Evolutionary conservation across 176 grass and related monocot species (phyloP), one percentile per base, ranked within the genome.

Genomic region (Melocanna baccifera): DNA sequence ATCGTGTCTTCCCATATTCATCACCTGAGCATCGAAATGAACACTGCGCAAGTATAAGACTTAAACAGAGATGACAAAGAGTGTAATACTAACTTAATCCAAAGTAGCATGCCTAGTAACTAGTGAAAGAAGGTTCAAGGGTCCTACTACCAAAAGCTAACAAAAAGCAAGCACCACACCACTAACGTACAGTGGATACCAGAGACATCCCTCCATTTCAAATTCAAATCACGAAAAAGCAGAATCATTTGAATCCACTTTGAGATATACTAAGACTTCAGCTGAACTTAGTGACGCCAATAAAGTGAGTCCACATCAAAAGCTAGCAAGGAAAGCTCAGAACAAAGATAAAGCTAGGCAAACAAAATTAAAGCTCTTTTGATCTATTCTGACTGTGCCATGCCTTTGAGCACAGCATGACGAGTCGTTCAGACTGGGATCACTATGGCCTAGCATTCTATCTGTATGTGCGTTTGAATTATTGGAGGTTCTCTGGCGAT

Each of bases 201-300:
- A 50, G 72, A 64, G 78, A 78, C 64, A 86, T 82, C 83, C 78
- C 46, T 59, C 9, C 19, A 83, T 79, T 86, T 82, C 16, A 73
- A 62, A 72, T 67, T 40, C 4, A 13, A 39, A 10, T 51, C 15
- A 56, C 2, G 3, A 11, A 73, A 67, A 86, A 82, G 84, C 79
- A 42, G 73, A 83, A 86, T 90, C 79, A 86, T 86, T 83, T 90
- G 84, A 79, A 90, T 78, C 84, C 67, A 78, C 73, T 90, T 71
- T 37, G 63, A 53, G 55, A 83, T 83, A 83, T 73, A 61, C 78
- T 86, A 59, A 73, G 77, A 81, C 30, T 43, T 40, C 77, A 71
- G 64, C 73, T 71, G 65, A 29, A 30, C 34, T 19, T 39, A 47
- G 75, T 67, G 81, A 56, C 68, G 43, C 36, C 10, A 68, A 82